Conservation (phyloP, 257 asterid genomes). For the Solanum medicagineum region DNA sequence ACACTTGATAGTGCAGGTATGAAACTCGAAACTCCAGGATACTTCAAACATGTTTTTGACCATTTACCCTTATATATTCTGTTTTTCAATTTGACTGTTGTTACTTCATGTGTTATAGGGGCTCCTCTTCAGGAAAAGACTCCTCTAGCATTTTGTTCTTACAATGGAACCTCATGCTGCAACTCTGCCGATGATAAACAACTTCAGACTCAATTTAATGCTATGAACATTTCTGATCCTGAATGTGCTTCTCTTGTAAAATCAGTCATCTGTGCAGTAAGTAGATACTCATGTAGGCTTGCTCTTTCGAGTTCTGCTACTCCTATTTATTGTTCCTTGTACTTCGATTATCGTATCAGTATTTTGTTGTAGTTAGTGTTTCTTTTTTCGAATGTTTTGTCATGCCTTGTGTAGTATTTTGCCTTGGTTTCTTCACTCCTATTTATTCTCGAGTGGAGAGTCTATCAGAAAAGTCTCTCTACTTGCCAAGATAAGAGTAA, state of each 20-base stretch:
- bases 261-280: conserved; percentile 68
- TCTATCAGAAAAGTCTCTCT: not conserved
- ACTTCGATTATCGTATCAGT: not conserved
- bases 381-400: not conserved
- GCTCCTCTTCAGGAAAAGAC: conserved; percentile 40
- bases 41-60: not conserved
- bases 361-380: not conserved
- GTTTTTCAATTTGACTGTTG: not conserved
- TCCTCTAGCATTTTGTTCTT: conserved; percentile 49
- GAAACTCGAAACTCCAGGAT: not conserved
- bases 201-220: conserved; percentile 34
- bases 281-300: not conserved
- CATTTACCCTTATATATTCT: not conserved
- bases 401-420: not conserved
- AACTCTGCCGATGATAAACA: conserved; percentile 34
- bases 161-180: conserved; percentile 73
- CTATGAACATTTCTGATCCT: conserved; percentile 57
- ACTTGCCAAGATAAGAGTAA: not conserved
- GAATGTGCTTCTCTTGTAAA: conserved; percentile 61
- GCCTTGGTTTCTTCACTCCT: not conserved
- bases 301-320: not conserved
- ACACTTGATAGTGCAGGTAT: not conserved
- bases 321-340: not conserved
- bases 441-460: not conserved
- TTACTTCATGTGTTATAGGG: conserved; percentile 21